Conservation (phyloP, 805 yeast genomes). For the Zygosaccharomyces rouxii region DNA sequence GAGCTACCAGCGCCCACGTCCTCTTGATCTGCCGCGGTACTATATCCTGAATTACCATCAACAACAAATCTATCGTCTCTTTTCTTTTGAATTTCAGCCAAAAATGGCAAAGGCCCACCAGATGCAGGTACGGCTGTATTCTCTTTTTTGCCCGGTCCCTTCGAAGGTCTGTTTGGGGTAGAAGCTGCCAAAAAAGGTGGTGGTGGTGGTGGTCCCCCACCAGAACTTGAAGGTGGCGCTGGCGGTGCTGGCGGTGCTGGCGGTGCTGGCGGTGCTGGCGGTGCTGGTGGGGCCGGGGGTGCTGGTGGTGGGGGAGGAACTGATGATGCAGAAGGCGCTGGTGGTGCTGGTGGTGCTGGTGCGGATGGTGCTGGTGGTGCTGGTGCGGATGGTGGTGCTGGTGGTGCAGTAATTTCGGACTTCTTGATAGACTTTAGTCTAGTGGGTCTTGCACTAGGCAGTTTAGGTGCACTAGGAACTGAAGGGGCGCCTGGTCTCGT, state of each 20-base stretch:
- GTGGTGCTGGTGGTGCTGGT: constrained; percentile 8
- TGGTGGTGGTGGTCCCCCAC: constrained; percentile 15
- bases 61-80: constrained; percentile 46
- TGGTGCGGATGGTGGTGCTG: constrained; percentile 22
- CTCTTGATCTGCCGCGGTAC: constrained; percentile 24
- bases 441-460: constrained; percentile 9
- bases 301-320: constrained; percentile 25
- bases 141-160: constrained; percentile 3
- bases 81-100: constrained; percentile 47
- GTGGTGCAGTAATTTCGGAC: constrained; percentile 17
- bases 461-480: constrained; percentile 11
- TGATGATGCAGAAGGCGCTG: constrained; percentile 30
- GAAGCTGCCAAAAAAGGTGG: constrained; percentile 27
- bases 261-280: constrained; percentile 23
- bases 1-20: constrained; percentile 21
- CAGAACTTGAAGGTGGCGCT: constrained; percentile 15
- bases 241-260: constrained; percentile 22
- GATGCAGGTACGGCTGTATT: constrained; percentile 18
- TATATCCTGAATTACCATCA: constrained; percentile 34
- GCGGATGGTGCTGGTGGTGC: constrained; percentile 15
- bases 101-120: constrained; percentile 45
- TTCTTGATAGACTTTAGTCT: constrained; percentile 7
- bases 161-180: constrained; percentile 24
- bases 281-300: constrained; percentile 13
- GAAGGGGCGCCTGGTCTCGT: neutral